phyloP scores from a whole-genome alignment of 345 rosid genomes.

The Arabis alpina region DNA sequence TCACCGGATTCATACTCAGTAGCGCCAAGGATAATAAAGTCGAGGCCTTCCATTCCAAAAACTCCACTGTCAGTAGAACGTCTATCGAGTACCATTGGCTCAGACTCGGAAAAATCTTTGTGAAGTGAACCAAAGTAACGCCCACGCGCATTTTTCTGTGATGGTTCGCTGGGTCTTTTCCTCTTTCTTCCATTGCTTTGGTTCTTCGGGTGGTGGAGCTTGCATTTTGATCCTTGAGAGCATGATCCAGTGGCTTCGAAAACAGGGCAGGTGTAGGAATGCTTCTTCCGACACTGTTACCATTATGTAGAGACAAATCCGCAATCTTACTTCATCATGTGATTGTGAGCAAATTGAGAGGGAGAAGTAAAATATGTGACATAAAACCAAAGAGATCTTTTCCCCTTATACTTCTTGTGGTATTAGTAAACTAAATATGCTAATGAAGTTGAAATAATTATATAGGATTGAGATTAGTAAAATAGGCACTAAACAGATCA shows the following conservation, averaged over 20 bases:
- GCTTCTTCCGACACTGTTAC: constrained; percentile 96
- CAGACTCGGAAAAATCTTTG: constrained; percentile 39
- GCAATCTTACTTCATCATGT: constrained; percentile 39
- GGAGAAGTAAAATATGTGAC: constrained; percentile 21
- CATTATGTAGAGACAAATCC: constrained; percentile 44
- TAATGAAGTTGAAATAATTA: neutral
- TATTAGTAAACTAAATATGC: constrained; percentile 14
- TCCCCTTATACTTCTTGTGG: constrained; percentile 7
- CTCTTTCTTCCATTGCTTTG: constrained; percentile 65
- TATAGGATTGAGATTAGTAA: constrained; percentile 6
- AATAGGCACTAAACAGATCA: too few relatives aligned
- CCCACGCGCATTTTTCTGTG: constrained; percentile 52
- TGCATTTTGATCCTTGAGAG: constrained; percentile 82
- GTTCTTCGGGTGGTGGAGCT: constrained; percentile 86
- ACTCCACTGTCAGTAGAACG: constrained; percentile 27
- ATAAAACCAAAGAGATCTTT: neutral
- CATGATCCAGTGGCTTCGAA: constrained; percentile 82
- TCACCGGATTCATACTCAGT: constrained; percentile 57
- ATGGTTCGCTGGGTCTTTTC: constrained; percentile 52
- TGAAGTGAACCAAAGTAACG: constrained; percentile 67
- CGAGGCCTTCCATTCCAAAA: constrained; percentile 47
- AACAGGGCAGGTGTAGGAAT: constrained; percentile 80
- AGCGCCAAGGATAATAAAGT: constrained; percentile 59
- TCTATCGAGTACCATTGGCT: constrained; percentile 44
- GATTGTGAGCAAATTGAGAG: constrained; percentile 24